Base-by-base conservation (phyloP, 116 monocot species). In the Phalaenopsis hybrid region DNA sequence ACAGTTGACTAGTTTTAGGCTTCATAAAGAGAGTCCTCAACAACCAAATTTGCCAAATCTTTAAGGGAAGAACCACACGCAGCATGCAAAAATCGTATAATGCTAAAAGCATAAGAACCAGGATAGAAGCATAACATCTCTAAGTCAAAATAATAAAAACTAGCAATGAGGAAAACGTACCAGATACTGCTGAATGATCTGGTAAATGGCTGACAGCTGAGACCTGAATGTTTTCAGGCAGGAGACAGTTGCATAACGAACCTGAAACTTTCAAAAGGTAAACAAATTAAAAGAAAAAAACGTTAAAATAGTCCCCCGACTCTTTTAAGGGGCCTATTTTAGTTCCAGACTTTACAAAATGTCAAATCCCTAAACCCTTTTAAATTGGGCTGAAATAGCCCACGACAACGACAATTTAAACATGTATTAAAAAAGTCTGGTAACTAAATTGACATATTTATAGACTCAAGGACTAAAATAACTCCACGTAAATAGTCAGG, bases 151-250 rank as follows among this genome's bases (percentile, higher is more conserved):
- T 41, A 41, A 16, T 72, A 17, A 72, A 72, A 72, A 17, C 41
- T 15, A 72, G 72, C 37, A 72, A 72, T 37, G 72, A 6, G 34
- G 12, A 17, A 75, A 84, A 8, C 28, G 76, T 76, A 89, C 89
- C 89, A 68, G 89, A 87, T 20, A 79, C 81, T 59, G 48, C 57
- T 6, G 31, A 75, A 48, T 85, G 81, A 70, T 73, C 84, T 33
- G 87, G 87, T 78, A 78, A 73, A 81, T 87, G 87, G 37, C 85
- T 85, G n/a, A 89, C 87, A 78, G 86, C 81, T 10, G 85, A 76
- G 34, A 87, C 81, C 83, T 89, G 84, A 75, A 89, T 89, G 68
- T 80, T 87, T 45, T 89, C 87, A 25, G 89, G 89, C 4, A 89
- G 75, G 75, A 89, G 81, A 58, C 89, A 89, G 81, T 87, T 85